Evolutionary conservation across 148 eudicot genomes (phyloP).

Genomic region (Nyssa sinensis): DNA sequence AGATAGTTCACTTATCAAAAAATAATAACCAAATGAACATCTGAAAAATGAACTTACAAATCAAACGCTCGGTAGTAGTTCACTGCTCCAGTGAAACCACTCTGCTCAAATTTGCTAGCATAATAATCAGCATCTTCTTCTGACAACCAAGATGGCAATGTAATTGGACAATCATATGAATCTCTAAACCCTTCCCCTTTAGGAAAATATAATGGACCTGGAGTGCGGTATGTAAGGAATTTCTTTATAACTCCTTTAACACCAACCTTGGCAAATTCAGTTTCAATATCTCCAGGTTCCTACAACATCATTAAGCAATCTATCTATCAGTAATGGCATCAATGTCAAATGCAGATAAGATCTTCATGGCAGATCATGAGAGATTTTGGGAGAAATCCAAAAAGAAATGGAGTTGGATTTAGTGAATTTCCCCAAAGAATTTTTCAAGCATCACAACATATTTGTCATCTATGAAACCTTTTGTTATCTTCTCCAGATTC

Average conservation of each 20-base stretch:
- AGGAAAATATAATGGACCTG: constrained; percentile 15
- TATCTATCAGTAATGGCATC: too few relatives aligned
- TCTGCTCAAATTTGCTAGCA: too few relatives aligned
- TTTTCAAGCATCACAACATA: too few relatives aligned
- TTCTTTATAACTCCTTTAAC: not conserved
- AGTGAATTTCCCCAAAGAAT: too few relatives aligned
- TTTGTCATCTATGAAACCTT: too few relatives aligned
- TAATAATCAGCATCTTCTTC: constrained; percentile 14
- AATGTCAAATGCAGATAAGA: too few relatives aligned
- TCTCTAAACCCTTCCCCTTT: not conserved
- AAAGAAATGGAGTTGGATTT: too few relatives aligned
- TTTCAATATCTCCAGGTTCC: constrained; percentile 52
- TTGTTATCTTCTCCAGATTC: too few relatives aligned
- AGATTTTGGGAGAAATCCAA: too few relatives aligned
- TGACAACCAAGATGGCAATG: constrained; percentile 20
- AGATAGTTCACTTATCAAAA: too few relatives aligned
- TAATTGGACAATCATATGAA: not conserved
- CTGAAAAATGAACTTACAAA: constrained; percentile 16
- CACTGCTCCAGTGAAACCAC: constrained; percentile 21
- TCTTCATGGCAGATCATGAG: too few relatives aligned
- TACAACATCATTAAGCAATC: constrained; percentile 4
- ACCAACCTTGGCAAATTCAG: constrained; percentile 32
- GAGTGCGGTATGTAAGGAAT: not conserved
- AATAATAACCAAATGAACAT: too few relatives aligned
- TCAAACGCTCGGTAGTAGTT: constrained; percentile 22